Base-by-base conservation (phyloP, 73 alveolate species). In the Loxodes magnus region DNA sequence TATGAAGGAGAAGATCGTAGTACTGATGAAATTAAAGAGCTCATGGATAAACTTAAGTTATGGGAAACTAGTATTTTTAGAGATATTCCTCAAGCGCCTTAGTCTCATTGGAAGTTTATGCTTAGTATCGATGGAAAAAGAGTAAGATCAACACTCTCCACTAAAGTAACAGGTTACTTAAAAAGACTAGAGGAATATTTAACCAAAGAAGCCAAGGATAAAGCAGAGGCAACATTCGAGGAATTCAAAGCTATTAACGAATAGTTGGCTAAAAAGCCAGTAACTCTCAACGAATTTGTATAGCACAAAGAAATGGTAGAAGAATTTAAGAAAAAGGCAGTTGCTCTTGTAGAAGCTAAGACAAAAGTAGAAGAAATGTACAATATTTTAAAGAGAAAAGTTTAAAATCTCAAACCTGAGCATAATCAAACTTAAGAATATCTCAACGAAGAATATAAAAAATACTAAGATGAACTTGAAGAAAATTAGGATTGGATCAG, bases 41-140 rank as follows among this genome's bases (percentile, higher is more conserved):
- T 57, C 54, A 36, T 84, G 3, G 80, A 66, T 7, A 61, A 69
- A 36, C 71, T 79, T 1, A 57, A 61, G 29, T 67, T 79, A 24
- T 79, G 92, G 93, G 73, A 61, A 4, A 30, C 35, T 3, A 71
- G 69, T 50, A 76, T 84, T 51, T 51, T 43, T 23, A 50, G 67
- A 0, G 55, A 67, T 22, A 64, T 74, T 35, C 56, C 10, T 4
- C 33, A 61, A 50, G 21, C 6, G 5, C 59, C 59, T 29, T 62
- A 69, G 38, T 60, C 52, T 15, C 37, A 35, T 23, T 67, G 48
- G 27, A 63, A 69, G 42, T 92, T 92, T 19, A 71, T 84, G 12
- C 54, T 84, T 25, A 27, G 68, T 39, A 76, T 74, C 4, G 64
- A 74, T 28, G 93, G 93, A 4, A 79, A 74, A 48, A 75, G 51